Evolutionary conservation across 257 asterid species (phyloP).

Genomic region (Ballota nigra): DNA sequence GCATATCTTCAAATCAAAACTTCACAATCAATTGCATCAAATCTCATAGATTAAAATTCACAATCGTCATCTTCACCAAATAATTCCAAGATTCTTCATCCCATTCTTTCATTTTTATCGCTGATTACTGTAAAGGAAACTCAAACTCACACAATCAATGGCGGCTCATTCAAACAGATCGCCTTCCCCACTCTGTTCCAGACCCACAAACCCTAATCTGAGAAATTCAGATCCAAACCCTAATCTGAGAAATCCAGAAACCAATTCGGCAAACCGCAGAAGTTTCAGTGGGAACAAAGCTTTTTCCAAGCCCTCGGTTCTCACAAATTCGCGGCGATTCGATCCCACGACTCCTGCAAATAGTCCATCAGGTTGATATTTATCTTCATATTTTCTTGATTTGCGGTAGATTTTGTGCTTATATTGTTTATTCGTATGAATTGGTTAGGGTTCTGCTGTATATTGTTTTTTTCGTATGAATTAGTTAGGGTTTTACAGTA

Average conservation of each 20-base stretch:
- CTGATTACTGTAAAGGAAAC: constrained; percentile 10
- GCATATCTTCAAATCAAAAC: constrained; percentile 15
- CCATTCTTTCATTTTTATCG: constrained; percentile 26
- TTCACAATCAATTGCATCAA: constrained; percentile 4
- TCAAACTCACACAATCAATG: constrained; percentile 35
- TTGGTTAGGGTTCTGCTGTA: background rate
- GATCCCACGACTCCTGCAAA: constrained; percentile 74
- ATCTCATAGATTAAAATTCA: constrained; percentile 8
- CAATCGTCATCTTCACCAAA: constrained; percentile 29
- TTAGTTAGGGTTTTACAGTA: constrained; percentile 8
- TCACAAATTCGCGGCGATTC: constrained; percentile 47
- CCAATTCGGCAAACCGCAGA: constrained; percentile 41
- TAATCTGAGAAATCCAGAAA: constrained; percentile 45
- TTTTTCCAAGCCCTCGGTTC: constrained; percentile 45
- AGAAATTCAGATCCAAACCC: constrained; percentile 34
- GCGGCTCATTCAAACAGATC: constrained; percentile 62
- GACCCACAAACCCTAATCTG: constrained; percentile 39
- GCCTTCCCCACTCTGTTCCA: constrained; percentile 61
- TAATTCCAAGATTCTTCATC: constrained; percentile 29
- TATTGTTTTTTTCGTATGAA: background rate
- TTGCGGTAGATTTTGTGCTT: background rate
- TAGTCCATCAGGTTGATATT: constrained; percentile 68
- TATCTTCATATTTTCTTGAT: constrained; percentile 7
- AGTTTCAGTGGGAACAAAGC: constrained; percentile 53
- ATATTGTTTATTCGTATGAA: background rate